Base-by-base conservation (phyloP, 202 grass and related monocot genomes). In the Dendrocalamus latiflorus region DNA sequence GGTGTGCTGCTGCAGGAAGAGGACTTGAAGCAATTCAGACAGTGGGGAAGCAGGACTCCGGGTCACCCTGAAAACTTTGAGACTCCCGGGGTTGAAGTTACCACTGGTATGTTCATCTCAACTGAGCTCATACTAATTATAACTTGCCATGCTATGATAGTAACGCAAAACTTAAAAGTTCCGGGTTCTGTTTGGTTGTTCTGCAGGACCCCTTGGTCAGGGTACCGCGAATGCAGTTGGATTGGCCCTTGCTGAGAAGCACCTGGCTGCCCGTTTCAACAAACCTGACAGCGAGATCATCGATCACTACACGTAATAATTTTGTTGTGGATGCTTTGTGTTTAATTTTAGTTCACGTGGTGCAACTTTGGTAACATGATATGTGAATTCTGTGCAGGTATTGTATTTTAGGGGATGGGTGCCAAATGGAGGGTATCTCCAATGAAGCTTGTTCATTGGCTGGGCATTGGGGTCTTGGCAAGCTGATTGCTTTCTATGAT, bases 21-120 rank as follows among this genome's bases (percentile, higher is more conserved):
- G 18, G 93, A 96, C 69, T 71, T 96, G 90, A 93, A 91, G 86
- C 88, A 93, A 76, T 96, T 96, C 88, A 93, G 93, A 18, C 93
- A 96, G 43, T 96, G 93, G 93, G 93, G 86, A 86, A 96, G 93
- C 90, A 89, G 6, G 7, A 87, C 93, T 9, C 93, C 93, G 0
- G 93, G 93, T 1, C 93, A 96, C 72, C 93, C 93, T 2, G 93
- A 96, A 69, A 96, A 96, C 81, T 96, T 96, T n/a, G 93, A 93
- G 87, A 96, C 93, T 21, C 93, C 93, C 1, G 90, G 93, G 51
- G 39, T 96, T 69, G 93, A 96, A 93, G 93, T 96, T 70, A 96
- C 93, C 37, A 96, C 93, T 48, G 93, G 93, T 96, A 54, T 70
- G 78, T 83, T 74, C 37, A 80, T 58, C 72, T 71, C 17, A 59